Evolutionary conservation across 2,329 filamentous ascomycete species (phyloP).

Genomic region (Rasamsonia emersonii): DNA sequence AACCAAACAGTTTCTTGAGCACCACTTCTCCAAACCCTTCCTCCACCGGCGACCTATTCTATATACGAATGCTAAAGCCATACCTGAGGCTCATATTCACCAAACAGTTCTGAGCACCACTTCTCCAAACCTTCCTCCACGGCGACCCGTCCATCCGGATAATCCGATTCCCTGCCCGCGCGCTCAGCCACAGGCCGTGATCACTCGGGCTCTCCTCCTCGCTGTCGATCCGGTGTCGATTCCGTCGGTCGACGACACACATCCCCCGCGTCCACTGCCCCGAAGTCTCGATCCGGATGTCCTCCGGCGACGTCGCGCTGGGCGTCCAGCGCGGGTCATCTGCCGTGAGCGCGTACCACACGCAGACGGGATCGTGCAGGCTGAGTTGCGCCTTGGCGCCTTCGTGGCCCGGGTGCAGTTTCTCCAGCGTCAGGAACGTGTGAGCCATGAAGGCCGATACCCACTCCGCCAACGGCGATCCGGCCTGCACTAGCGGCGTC

Average conservation of each 20-base stretch:
- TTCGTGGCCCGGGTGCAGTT: slow-evolving; percentile 47
- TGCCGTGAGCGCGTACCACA: slow-evolving; percentile 66
- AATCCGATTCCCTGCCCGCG: slow-evolving; percentile 68
- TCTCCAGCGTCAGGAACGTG: slow-evolving; percentile 60
- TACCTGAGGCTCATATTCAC: no score
- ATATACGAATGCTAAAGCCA: no score
- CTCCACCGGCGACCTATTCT: slow-evolving; percentile 40
- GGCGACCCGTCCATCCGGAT: slow-evolving; percentile 59
- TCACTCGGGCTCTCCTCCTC: slow-evolving; percentile 60
- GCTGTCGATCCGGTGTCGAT: slow-evolving; percentile 34
- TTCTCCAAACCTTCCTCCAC: slow-evolving; percentile 7
- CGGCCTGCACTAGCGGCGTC: slow-evolving; percentile 47
- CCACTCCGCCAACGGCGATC: slow-evolving; percentile 68
- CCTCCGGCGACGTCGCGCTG: slow-evolving; percentile 53
- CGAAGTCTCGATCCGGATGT: slow-evolving; percentile 78
- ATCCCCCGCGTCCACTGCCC: slow-evolving; percentile 95
- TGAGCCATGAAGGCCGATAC: slow-evolving; percentile 61
- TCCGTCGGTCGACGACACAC: slow-evolving; percentile 72
- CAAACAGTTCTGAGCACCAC: slow-evolving; percentile 10
- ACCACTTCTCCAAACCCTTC: slow-evolving; percentile 8
- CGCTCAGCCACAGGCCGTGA: slow-evolving; percentile 65
- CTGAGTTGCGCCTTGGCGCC: slow-evolving; percentile 48
- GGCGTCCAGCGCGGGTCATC: slow-evolving; percentile 31
- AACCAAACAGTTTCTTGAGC: slow-evolving; percentile 10
- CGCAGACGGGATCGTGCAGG: slow-evolving; percentile 68